Evolutionary conservation across 805 yeast genomes (phyloP).

Genomic region (Candida nanaspora): DNA sequence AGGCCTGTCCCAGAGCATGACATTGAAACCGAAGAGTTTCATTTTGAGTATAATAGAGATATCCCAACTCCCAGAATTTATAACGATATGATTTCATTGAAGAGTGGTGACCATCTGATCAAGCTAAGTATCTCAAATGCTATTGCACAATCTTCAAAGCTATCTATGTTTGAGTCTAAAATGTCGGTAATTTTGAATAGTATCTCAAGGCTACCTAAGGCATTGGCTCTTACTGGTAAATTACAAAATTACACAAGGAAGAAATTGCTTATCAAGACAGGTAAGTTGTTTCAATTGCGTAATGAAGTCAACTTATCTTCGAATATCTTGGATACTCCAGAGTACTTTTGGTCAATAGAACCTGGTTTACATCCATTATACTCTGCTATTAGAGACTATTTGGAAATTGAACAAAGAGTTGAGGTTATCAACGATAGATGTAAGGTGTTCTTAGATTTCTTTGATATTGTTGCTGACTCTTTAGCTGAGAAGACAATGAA

Average conservation of each 20-base stretch:
- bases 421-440: constrained; percentile 91
- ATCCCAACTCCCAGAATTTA: constrained; percentile 58
- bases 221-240: constrained; percentile 83
- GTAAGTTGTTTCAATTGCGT: constrained; percentile 79
- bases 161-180: constrained; percentile 85
- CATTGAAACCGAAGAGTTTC: constrained; percentile 86
- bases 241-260: constrained; percentile 72
- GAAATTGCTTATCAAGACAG: constrained; percentile 81
- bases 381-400: constrained; percentile 80
- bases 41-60: constrained; percentile 53
- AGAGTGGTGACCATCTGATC: constrained; percentile 87
- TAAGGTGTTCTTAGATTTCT: constrained; percentile 87
- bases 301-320: constrained; percentile 92
- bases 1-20: constrained; percentile 81
- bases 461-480: constrained; percentile 88
- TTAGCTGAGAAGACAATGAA: constrained; percentile 91
- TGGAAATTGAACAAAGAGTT: constrained; percentile 92
- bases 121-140: constrained; percentile 94
- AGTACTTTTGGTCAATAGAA: constrained; percentile 91
- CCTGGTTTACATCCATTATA: constrained; percentile 94
- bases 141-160: constrained; percentile 90
- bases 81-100: constrained; percentile 88
- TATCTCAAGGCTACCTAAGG: constrained; percentile 83
- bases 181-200: constrained; percentile 79
- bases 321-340: constrained; percentile 90